These are phyloP conservation scores for Angophora floribunda DNA, from an alignment of 345 rosid genomes.

Conservation along the genomic window DNA sequence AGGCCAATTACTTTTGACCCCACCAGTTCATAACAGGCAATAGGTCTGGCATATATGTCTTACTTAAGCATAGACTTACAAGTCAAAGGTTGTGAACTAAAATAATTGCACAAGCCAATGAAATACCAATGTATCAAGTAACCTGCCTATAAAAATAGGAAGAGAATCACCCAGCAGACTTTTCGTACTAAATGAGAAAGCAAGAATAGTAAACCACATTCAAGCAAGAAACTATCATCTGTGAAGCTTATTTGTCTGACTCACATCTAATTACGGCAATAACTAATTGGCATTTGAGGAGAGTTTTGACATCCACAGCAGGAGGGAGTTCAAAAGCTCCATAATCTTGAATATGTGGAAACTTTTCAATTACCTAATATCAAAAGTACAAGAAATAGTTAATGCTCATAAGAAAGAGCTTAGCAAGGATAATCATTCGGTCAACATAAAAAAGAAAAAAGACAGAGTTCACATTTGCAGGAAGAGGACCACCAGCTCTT, in stretches of 20 bases:
- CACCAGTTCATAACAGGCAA: not conserved
- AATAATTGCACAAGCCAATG: not conserved
- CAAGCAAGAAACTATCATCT: not conserved
- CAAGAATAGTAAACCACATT: not conserved
- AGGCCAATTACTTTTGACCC: not conserved
- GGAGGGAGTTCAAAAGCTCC: constrained; percentile 53
- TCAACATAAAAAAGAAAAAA: not conserved
- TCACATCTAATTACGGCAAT: constrained; percentile 53
- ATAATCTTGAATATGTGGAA: constrained; percentile 72
- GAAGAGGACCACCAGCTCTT: constrained; percentile 40
- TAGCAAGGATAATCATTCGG: not conserved
- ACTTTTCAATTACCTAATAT: constrained; percentile 65
- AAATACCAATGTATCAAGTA: not conserved
- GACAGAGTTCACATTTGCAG: constrained; percentile 22
- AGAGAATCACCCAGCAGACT: not conserved
- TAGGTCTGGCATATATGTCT: not conserved
- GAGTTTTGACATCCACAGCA: constrained; percentile 32
- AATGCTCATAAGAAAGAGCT: not conserved
- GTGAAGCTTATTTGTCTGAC: constrained; percentile 1
- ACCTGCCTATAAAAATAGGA: not conserved
- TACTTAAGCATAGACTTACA: not conserved
- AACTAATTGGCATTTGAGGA: constrained; percentile 76
- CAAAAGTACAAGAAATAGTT: not conserved
- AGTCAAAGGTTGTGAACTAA: not conserved
- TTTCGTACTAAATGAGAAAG: not conserved